phyloP scores from a whole-genome alignment of 192 early-diverging fungal species.

The Umbelopsis sp. region DNA sequence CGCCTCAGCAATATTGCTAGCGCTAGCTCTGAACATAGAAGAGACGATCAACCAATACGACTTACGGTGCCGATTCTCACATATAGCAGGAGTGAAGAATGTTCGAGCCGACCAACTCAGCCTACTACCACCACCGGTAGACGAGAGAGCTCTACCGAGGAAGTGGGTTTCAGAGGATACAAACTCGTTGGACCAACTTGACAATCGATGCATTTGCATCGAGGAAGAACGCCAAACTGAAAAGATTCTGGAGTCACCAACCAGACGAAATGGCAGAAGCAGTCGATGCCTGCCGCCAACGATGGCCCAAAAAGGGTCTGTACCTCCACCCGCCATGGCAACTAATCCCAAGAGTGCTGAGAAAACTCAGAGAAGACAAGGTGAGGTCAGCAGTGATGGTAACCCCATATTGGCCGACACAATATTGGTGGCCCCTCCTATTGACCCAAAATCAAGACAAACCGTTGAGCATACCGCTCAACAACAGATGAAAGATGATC shows the following conservation, averaged over 20 bases:
- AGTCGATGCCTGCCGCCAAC: not conserved
- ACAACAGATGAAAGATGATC: no score
- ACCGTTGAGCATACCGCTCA: no score
- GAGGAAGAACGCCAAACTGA: not conserved
- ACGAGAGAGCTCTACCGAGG: not conserved
- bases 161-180: not conserved
- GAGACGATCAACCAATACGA: not conserved
- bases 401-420: not conserved
- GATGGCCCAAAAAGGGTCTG: not conserved
- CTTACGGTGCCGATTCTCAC: not conserved
- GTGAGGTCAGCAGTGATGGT: not conserved
- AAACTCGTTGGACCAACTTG: not conserved
- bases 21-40: constrained; percentile 15
- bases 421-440: not conserved
- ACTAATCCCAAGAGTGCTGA: not conserved
- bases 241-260: not conserved
- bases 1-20: constrained; percentile 2
- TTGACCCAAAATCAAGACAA: not conserved
- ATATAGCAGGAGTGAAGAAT: constrained; percentile 17
- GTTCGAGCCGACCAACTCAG: constrained; percentile 12
- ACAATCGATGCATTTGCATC: not conserved
- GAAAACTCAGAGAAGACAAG: not conserved
- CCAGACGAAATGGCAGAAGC: not conserved
- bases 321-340: not conserved
- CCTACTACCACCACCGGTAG: not conserved